phyloP scores from a whole-genome alignment of 345 rosid species.

The Syzygium aromaticum region DNA sequence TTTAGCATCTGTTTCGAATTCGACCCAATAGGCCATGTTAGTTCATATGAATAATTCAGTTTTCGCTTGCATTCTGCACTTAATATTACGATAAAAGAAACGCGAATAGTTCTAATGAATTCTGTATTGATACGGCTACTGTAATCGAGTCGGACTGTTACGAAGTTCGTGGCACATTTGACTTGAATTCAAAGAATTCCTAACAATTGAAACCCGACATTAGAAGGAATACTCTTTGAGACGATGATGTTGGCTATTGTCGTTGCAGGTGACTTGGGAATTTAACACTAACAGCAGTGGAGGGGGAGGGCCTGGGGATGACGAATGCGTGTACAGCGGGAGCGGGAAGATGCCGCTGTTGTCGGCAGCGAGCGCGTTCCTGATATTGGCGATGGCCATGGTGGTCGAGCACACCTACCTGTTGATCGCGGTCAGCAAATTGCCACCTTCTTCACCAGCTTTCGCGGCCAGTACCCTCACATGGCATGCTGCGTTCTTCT shows the following conservation, averaged over 20 bases:
- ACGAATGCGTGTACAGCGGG: slow-evolving; percentile 59
- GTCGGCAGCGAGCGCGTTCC: slow-evolving; percentile 50
- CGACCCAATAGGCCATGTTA: neutral
- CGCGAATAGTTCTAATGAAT: too few species aligned
- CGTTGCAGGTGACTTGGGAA: slow-evolving; percentile 45
- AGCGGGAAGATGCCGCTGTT: slow-evolving; percentile 67
- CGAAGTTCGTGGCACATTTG: neutral
- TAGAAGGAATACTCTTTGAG: neutral
- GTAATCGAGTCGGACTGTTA: neutral
- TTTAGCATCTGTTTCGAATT: neutral
- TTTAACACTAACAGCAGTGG: neutral
- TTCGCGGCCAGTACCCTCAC: slow-evolving; percentile 27
- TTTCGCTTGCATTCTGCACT: too few species aligned
- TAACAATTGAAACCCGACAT: neutral
- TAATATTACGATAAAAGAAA: too few species aligned
- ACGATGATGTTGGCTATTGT: neutral
- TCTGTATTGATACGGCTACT: neutral
- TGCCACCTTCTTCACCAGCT: slow-evolving; percentile 32
- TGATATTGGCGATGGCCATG: slow-evolving; percentile 57
- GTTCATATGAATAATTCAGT: neutral
- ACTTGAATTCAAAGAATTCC: neutral
- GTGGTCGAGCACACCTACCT: slow-evolving; percentile 58
- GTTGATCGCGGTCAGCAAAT: slow-evolving; percentile 53
- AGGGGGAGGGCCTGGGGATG: slow-evolving; percentile 6
- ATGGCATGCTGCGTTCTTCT: slow-evolving; percentile 74